Evolutionary conservation across 2,329 filamentous ascomycete genomes (phyloP), one percentile per base, ranked within the genome.

Genomic region (Teratosphaeriaceae sp.): DNA sequence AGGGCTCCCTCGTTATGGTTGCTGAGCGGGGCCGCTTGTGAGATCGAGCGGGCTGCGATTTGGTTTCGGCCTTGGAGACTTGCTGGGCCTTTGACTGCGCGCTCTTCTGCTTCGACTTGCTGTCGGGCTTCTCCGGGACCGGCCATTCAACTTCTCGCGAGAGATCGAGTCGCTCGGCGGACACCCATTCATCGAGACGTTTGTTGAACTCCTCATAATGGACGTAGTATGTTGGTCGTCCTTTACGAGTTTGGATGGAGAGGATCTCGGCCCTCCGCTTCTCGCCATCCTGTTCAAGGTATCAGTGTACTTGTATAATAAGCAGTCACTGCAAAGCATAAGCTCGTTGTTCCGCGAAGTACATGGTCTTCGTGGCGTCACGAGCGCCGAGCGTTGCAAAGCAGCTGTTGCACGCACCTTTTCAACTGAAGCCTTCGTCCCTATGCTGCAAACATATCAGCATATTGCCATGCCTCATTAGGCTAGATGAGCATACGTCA

Each of bases 141-240:
- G 92, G 92, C 89, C 92, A 98, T 68, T 98, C 92, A 42, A 98
- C 92, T 57, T 96, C 89, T 53, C 88, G 82, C 1, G 77, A 73
- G 45, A 98, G 82, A 63, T 97, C 88, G 53, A 98, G 87, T 26
- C 92, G 79, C 26, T 79, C 74, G 22, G 84, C 78, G 2, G 85
- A 75, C 8, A 98, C 82, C 92, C 92, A 98, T 72, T 98, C 92
- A 55, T 82, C 78, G 23, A 82, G 70, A 72, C 80, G 79, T 57
- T 97, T 97, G 69, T 97, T 97, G 78, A 96, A 97, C 59, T 94
- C 94, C 61, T 95, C 88, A 64, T 96, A 97, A 65, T 97, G 94
- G 58, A 94, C 94, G 66, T 96, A 96, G 61, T 90, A 96, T 43
- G 86, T 85, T 29, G 87, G 84, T 13, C 85, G 83, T 58, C 87